Conservation (phyloP, 208 protist genomes). For the Tritrichomonas musculus region DNA sequence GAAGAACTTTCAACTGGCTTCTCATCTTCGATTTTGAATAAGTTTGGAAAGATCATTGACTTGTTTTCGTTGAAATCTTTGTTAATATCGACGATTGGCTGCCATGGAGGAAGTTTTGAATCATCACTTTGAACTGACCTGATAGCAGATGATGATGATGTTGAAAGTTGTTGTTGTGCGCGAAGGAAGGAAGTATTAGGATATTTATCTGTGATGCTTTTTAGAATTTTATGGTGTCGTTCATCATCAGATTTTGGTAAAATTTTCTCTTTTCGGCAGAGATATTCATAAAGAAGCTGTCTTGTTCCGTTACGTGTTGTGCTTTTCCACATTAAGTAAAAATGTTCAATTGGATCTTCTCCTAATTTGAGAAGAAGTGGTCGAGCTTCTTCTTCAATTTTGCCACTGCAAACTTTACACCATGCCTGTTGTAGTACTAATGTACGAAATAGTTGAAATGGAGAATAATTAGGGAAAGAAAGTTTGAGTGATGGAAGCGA, state of each 20-base stretch:
- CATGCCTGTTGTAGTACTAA: neutral
- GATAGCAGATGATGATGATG: neutral
- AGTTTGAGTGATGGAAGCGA: neutral
- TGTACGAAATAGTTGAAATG: neutral
- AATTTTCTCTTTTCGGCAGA: neutral
- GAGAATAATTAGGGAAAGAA: neutral
- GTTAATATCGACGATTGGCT: slow-evolving; percentile 26
- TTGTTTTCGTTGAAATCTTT: neutral
- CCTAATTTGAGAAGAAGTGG: neutral
- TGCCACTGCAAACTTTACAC: neutral
- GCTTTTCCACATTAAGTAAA: neutral
- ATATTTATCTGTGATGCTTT: slow-evolving; percentile 7
- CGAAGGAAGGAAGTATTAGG: neutral
- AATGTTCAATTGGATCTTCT: neutral
- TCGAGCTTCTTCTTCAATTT: neutral
- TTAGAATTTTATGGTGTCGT: neutral
- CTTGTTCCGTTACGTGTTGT: neutral
- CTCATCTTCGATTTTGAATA: neutral
- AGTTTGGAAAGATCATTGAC: neutral
- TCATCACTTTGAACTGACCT: neutral
- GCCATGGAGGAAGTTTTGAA: neutral
- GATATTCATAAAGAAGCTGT: neutral
- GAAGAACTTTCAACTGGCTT: neutral
- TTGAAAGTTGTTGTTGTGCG: neutral
- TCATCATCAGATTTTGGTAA: neutral